Base-by-base conservation (phyloP, 441 rosid genomes). In the Raphanus hybrid region DNA sequence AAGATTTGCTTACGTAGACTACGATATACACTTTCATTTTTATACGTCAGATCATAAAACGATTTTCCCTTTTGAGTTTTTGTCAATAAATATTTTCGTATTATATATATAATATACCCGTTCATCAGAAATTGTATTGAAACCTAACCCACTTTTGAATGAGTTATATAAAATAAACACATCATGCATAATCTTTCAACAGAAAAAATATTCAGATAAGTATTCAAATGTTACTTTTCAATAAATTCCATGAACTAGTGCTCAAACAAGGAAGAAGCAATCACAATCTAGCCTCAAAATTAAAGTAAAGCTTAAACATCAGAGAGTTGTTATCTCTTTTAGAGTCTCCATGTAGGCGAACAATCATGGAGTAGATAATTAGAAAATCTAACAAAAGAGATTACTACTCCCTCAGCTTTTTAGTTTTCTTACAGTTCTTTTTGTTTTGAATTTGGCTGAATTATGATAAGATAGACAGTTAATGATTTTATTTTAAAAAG, bases 1-100 rank as follows among this genome's bases (percentile, higher is more conserved):
- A 39, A 41, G 58, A 74, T 74, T 39, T 39, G 66, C 78, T 74
- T 66, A 66, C 77, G 54, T 34, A 35, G 9, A 52, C 26, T 18
- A 37, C 11, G 16, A 54, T 43, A 54, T 3, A 29, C 34, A 29
- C 34, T 29, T 29, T 29, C 34, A 29, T 29, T 3, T 29, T 8
- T 20, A 39, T 41, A 39, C 66, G 39, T 70, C 57, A 50, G 55
- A n/a, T 27, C 62, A 61, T n/a, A n/a, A 6, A 67, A 67, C 15
- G 8, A 5, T 27, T 8, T 45, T 8, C n/a, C 6, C 12, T 34
- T 70, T 27, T 29, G 63, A 58, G 14, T 9, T 23, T 58, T 58
- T 23, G 6, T 20, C 32, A 69, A 5, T 8, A 15, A 54, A 10
- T 55, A 67, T 48, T 67, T 45, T 5, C 41, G 41, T 18, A 48